phyloP scores from a whole-genome alignment of 768 basidiomycete genomes.

The Roridomyces roridus region DNA sequence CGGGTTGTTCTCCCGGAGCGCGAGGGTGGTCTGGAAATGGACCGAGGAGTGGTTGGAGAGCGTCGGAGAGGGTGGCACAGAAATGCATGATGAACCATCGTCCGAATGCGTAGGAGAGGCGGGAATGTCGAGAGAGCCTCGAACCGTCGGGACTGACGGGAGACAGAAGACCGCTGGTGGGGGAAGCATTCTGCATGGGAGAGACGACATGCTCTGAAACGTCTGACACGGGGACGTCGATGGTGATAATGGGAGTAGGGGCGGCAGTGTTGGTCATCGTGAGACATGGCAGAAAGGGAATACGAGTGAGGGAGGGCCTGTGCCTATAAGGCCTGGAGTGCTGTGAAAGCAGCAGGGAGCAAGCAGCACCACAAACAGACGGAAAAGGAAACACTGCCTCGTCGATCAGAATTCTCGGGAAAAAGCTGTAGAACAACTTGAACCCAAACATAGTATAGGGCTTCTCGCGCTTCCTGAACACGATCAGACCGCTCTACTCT shows the following conservation, averaged over 20 bases:
- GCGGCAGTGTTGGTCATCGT: slow-evolving; percentile 13
- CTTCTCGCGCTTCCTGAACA: too few relatives aligned
- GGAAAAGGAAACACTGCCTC: too few relatives aligned
- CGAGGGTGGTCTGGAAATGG: slow-evolving; percentile 59
- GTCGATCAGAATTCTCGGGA: too few relatives aligned
- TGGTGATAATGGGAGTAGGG: slow-evolving; percentile 20
- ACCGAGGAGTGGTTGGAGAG: slow-evolving; percentile 70
- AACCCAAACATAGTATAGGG: too few relatives aligned
- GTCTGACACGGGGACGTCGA: too few relatives aligned
- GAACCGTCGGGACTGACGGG: slow-evolving; percentile 24
- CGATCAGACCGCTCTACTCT: too few relatives aligned
- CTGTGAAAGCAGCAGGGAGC: too few relatives aligned
- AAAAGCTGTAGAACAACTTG: too few relatives aligned
- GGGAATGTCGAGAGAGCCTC: slow-evolving; percentile 27
- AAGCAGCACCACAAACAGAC: too few relatives aligned
- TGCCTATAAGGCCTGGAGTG: too few relatives aligned
- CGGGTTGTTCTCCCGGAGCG: slow-evolving; percentile 73
- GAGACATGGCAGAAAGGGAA: slow-evolving; percentile 11
- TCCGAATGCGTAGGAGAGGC: slow-evolving; percentile 37
- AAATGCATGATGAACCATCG: slow-evolving; percentile 44
- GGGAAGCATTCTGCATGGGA: slow-evolving; percentile 9
- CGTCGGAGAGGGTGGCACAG: slow-evolving; percentile 76
- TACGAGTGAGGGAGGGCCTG: too few relatives aligned
- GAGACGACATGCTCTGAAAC: slow-evolving; percentile 1
- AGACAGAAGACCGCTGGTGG: slow-evolving; percentile 30